Percentiles rank a stretch among this genome's conserved stretches.
These are phyloP conservation scores for Platanthera guangdongensis DNA, from an alignment of 106 monocot species.

Conservation along the genomic window DNA sequence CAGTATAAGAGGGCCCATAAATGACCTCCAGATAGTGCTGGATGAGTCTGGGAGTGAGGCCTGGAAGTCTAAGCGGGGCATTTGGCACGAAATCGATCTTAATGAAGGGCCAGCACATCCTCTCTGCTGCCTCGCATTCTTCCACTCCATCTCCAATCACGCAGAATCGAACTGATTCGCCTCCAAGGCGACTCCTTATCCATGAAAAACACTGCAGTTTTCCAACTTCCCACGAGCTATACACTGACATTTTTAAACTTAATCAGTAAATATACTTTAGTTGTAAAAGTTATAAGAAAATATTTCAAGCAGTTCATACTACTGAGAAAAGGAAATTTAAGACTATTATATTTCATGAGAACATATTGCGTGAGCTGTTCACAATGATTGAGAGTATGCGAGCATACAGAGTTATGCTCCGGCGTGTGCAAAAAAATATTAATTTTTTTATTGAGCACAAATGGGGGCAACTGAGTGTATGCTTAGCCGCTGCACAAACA, in stretches of 20 bases:
- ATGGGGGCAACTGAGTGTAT: no score
- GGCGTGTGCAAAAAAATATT: no score
- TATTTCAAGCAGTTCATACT: no score
- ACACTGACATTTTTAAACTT: slow-evolving; percentile 33
- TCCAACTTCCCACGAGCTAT: slow-evolving; percentile 93
- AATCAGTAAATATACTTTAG: not conserved
- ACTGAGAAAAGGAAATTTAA: no score
- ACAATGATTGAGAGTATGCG: no score
- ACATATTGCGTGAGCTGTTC: no score
- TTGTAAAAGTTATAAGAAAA: no score
- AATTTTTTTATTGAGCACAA: no score
- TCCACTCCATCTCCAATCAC: slow-evolving; percentile 86
- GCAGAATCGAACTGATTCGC: slow-evolving; percentile 61
- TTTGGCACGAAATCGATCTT: slow-evolving; percentile 53
- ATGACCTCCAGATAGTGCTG: slow-evolving; percentile 56
- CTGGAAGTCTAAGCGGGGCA: slow-evolving; percentile 63
- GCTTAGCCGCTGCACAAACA: no score
- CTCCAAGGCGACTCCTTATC: slow-evolving; percentile 62
- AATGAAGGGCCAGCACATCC: slow-evolving; percentile 78
- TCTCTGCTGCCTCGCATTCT: slow-evolving; percentile 73
- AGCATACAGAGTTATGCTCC: no score
- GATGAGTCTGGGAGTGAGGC: slow-evolving; percentile 40
- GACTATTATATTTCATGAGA: no score
- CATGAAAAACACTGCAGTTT: slow-evolving; percentile 74
- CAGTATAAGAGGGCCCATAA: slow-evolving; percentile 32